These are phyloP conservation scores for Pseudogymnoascus sp. DNA, from an alignment of 2,329 filamentous ascomycete genomes.

Conservation along the genomic window DNA sequence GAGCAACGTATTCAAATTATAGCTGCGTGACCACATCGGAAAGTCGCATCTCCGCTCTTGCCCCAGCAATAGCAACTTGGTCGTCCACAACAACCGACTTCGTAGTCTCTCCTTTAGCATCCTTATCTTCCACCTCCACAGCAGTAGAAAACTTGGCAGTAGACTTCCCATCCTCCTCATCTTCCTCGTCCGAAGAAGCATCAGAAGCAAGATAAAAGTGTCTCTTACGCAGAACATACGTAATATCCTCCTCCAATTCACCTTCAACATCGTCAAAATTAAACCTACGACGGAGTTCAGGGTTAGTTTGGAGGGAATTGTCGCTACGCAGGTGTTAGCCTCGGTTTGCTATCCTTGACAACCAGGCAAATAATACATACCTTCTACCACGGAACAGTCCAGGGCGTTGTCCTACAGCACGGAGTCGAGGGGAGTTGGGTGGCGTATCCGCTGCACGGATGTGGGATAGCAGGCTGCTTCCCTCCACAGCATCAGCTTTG, in stretches of 20 bases:
- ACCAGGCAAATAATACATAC: background rate
- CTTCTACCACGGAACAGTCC: background rate
- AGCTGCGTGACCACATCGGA: slow-evolving; percentile 36
- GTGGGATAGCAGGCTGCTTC: background rate
- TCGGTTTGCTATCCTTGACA: background rate
- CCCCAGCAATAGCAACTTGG: slow-evolving; percentile 49
- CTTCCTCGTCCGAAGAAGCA: background rate
- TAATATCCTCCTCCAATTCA: background rate
- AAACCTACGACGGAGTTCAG: background rate
- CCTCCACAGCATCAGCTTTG: background rate
- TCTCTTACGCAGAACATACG: background rate
- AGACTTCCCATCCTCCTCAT: slow-evolving; percentile 11
- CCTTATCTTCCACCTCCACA: slow-evolving; percentile 28
- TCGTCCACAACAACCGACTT: slow-evolving; percentile 40
- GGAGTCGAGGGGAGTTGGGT: background rate
- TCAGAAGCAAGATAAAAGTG: background rate
- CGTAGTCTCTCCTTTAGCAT: slow-evolving; percentile 29
- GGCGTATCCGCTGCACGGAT: background rate
- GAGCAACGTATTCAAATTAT: slow-evolving; percentile 7
- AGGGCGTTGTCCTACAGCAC: background rate
- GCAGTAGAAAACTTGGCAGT: slow-evolving; percentile 10
- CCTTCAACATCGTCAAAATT: background rate
- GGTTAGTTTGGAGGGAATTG: background rate
- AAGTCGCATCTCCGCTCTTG: slow-evolving; percentile 41
- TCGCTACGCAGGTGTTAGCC: background rate